Percentiles rank a stretch among this genome's conserved stretches.
Evolutionary conservation across 352 stramenopile species (phyloP).

Genomic region (Pythium oligandrum): DNA sequence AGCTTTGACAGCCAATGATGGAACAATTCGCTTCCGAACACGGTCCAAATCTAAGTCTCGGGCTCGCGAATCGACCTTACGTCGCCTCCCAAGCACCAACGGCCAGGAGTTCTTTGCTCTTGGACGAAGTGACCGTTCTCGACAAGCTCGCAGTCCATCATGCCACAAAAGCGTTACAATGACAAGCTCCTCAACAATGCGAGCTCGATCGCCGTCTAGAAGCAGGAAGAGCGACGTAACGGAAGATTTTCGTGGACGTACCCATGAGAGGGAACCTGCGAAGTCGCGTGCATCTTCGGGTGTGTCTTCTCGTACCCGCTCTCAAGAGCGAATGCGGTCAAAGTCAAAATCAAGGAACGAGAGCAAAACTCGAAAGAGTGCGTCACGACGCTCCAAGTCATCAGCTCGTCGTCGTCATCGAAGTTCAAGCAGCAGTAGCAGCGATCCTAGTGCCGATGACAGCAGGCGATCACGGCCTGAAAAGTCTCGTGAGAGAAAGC

Average conservation of each 20-base stretch:
- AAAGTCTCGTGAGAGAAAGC: neutral
- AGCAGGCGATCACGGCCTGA: neutral
- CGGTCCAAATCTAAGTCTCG: conserved; percentile 67
- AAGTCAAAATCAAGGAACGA: conserved; percentile 24
- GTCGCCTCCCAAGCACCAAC: conserved; percentile 16
- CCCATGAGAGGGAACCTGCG: too few relatives aligned
- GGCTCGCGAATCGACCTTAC: conserved; percentile 18
- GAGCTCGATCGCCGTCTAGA: too few relatives aligned
- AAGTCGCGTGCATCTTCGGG: too few relatives aligned
- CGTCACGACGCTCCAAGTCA: conserved; percentile 9
- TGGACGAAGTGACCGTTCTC: conserved; percentile 19
- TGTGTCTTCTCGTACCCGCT: too few relatives aligned
- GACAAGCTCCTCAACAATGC: too few relatives aligned
- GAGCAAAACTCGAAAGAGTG: conserved; percentile 16
- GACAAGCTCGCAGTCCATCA: neutral
- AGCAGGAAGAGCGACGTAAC: too few relatives aligned
- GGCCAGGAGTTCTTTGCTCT: conserved; percentile 48
- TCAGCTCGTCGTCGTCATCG: conserved; percentile 3
- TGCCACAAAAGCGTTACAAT: too few relatives aligned
- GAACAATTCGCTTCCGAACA: conserved; percentile 29
- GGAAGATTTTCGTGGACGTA: too few relatives aligned
- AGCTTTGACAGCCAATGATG: neutral
- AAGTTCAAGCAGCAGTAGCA: neutral
- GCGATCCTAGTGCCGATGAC: neutral
- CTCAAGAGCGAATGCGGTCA: conserved; percentile 16